Conservation (phyloP, 257 asterid species). For the Haberlea rhodopensis region DNA sequence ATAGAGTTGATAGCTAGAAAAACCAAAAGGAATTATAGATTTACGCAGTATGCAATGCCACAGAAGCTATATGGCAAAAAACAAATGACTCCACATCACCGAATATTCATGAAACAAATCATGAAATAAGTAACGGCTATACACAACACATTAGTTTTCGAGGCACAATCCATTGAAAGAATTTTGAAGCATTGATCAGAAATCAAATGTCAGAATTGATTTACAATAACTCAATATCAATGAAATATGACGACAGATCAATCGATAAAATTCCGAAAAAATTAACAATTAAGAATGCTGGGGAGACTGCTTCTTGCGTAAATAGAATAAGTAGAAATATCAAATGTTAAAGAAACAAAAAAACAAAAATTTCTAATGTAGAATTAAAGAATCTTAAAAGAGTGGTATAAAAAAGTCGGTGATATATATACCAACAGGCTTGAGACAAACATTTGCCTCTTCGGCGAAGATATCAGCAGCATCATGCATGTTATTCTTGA, state of each 20-base stretch:
- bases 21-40: not conserved
- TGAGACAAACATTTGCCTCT: conserved; percentile 24
- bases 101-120: conserved; percentile 9
- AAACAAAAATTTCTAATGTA: not conserved
- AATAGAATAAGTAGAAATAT: conserved; percentile 7
- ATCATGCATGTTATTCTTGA: conserved; percentile 24
- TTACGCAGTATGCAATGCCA: not conserved
- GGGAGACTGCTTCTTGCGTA: not conserved
- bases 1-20: conserved; percentile 34
- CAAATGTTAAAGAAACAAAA: not conserved
- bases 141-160: not conserved
- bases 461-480: conserved; percentile 33
- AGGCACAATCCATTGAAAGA: not conserved
- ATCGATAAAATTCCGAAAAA: not conserved
- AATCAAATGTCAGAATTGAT: not conserved
- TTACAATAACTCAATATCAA: not conserved
- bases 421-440: conserved; percentile 21
- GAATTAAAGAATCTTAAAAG: not conserved
- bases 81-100: not conserved
- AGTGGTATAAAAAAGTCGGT: not conserved
- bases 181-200: not conserved
- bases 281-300: not conserved
- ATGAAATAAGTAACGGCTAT: conserved; percentile 15
- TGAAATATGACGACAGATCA: not conserved
- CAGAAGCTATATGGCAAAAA: not conserved